phyloP scores from a whole-genome alignment of 2,329 filamentous ascomycete genomes.

The Madurella mycetomatis region DNA sequence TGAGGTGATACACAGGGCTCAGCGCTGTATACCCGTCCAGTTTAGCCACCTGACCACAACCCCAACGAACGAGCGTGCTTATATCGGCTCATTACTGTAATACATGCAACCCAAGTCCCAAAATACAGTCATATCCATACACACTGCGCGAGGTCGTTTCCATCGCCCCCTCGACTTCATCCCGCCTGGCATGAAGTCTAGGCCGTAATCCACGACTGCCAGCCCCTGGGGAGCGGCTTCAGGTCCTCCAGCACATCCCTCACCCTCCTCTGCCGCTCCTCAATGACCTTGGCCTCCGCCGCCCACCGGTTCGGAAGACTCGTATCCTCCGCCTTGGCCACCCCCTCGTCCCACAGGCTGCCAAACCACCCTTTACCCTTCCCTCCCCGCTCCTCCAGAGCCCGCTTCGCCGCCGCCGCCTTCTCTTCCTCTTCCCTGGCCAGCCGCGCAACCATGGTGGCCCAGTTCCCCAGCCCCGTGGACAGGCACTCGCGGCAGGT shows the following conservation, averaged over 20 bases:
- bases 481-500: slow-evolving; percentile 74
- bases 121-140: not conserved
- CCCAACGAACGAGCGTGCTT: not conserved
- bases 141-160: not conserved
- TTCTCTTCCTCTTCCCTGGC: slow-evolving; percentile 46
- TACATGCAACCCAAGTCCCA: not conserved
- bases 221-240: slow-evolving; percentile 31
- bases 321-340: slow-evolving; percentile 29
- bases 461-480: slow-evolving; percentile 77
- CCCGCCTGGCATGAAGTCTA: not conserved
- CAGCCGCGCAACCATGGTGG: slow-evolving; percentile 68
- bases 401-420: not conserved
- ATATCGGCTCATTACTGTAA: not conserved
- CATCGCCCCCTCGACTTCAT: not conserved
- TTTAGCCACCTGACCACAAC: not conserved
- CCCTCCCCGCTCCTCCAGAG: not conserved
- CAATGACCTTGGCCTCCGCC: slow-evolving; percentile 51
- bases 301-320: slow-evolving; percentile 44
- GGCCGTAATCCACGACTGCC: slow-evolving; percentile 18
- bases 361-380: slow-evolving; percentile 33
- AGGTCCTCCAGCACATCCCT: slow-evolving; percentile 50
- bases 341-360: slow-evolving; percentile 37
- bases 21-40: not conserved
- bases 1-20: not conserved
- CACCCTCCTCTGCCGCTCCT: slow-evolving; percentile 48